Conservation (phyloP, 2,329 filamentous ascomycete species). For the Sphaerulina musiva region DNA sequence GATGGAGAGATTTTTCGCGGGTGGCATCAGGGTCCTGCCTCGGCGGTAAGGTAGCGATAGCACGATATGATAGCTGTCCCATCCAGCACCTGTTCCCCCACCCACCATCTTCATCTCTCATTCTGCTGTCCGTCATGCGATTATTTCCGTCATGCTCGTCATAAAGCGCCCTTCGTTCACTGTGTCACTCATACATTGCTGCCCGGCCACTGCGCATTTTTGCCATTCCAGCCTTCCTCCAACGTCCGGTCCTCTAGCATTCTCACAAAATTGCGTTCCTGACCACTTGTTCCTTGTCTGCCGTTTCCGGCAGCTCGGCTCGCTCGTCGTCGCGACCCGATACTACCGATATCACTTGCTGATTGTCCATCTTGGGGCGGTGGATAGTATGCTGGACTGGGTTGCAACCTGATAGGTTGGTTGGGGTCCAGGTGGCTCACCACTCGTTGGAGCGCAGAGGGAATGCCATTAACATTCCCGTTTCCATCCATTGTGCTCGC, state of each 20-base stretch:
- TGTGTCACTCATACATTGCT: conserved; percentile 7
- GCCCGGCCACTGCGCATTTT: conserved; percentile 12
- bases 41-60: background rate
- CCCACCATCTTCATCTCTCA: background rate
- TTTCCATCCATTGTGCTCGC: conserved; percentile 93
- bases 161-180: background rate
- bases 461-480: conserved; percentile 86
- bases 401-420: conserved; percentile 86
- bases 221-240: conserved; percentile 65
- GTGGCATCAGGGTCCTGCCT: conserved; percentile 3
- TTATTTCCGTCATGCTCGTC: background rate
- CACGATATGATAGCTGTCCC: background rate
- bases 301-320: conserved; percentile 41
- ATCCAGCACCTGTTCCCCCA: background rate
- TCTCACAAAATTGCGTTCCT: conserved; percentile 75
- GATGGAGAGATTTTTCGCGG: background rate
- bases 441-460: conserved; percentile 84
- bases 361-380: conserved; percentile 78
- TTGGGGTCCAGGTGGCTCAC: conserved; percentile 93
- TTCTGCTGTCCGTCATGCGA: background rate
- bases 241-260: conserved; percentile 90
- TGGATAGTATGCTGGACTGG: conserved; percentile 94
- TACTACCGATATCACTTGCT: conserved; percentile 56
- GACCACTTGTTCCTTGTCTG: conserved; percentile 48
- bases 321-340: conserved; percentile 59